Percentiles rank a stretch among this genome's conserved stretches.
Conservation (phyloP, 352 stramenopile genomes). For the Globisporangium viniferum region DNA sequence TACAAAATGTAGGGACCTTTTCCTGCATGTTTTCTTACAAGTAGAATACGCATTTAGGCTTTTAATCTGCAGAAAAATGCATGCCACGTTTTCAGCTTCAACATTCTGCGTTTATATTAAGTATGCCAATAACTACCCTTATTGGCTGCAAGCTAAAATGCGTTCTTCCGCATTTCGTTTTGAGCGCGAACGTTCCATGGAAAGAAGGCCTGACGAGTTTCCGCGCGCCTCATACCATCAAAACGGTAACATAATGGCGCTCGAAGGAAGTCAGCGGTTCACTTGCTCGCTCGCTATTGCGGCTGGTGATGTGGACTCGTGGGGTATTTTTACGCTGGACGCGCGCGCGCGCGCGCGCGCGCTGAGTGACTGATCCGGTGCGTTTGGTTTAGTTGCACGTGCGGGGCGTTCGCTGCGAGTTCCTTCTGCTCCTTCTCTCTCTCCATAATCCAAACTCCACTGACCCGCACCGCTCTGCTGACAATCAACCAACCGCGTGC, state of each 20-base stretch:
- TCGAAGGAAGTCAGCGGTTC: neutral
- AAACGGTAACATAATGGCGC: too few species aligned
- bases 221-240: neutral
- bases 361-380: neutral
- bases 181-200: slow-evolving; percentile 1
- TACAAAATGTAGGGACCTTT: too few species aligned
- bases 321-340: neutral
- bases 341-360: too few species aligned
- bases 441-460: neutral
- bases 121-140: too few species aligned
- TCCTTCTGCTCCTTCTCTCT: neutral
- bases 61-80: too few species aligned
- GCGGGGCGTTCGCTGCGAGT: neutral
- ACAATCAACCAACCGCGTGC: neutral
- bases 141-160: too few species aligned
- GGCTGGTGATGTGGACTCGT: neutral
- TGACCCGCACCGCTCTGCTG: neutral
- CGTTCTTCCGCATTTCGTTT: too few species aligned
- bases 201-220: neutral
- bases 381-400: neutral
- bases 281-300: neutral
- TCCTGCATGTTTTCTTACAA: too few species aligned
- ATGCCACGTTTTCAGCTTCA: too few species aligned
- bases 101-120: too few species aligned
- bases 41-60: too few species aligned